These are phyloP conservation scores for Bolboschoenus planiculmis DNA, from an alignment of 176 grass and related monocot genomes.

Conservation along the genomic window DNA sequence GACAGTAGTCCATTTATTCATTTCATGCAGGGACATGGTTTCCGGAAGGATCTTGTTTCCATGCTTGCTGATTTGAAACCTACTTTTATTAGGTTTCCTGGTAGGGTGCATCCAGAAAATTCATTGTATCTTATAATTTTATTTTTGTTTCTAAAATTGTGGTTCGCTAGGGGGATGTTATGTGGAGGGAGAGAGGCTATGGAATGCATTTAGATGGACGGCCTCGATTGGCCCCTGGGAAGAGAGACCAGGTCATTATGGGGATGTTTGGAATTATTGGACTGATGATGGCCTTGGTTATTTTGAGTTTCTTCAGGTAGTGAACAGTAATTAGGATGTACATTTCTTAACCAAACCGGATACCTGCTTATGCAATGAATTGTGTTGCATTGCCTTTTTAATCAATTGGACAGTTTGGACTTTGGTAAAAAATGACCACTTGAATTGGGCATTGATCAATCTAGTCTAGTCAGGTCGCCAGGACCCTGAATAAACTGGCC, in stretches of 20 bases:
- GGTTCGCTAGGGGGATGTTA: constrained; percentile 59
- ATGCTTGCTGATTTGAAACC: constrained; percentile 76
- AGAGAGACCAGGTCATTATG: constrained; percentile 80
- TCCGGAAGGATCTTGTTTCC: constrained; percentile 71
- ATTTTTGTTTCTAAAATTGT: neutral
- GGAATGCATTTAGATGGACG: constrained; percentile 83
- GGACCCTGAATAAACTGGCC: neutral
- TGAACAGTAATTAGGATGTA: neutral
- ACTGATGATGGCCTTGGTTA: constrained; percentile 85
- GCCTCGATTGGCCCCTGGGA: constrained; percentile 86
- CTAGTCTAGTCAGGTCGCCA: neutral
- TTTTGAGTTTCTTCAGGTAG: constrained; percentile 89
- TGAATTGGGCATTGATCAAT: neutral
- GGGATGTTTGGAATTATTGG: constrained; percentile 93
- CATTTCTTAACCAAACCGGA: neutral
- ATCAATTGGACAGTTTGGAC: neutral
- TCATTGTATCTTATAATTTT: neutral
- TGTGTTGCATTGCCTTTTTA: neutral
- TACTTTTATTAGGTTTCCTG: constrained; percentile 87
- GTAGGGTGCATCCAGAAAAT: constrained; percentile 27
- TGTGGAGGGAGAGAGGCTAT: constrained; percentile 74
- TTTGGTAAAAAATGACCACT: neutral
- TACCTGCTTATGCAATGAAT: neutral
- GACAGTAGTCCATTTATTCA: constrained; percentile 1
- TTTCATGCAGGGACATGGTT: constrained; percentile 66